These are phyloP conservation scores for Scedosporium minutisporum DNA, from an alignment of 2,329 filamentous ascomycete genomes.

Conservation along the genomic window DNA sequence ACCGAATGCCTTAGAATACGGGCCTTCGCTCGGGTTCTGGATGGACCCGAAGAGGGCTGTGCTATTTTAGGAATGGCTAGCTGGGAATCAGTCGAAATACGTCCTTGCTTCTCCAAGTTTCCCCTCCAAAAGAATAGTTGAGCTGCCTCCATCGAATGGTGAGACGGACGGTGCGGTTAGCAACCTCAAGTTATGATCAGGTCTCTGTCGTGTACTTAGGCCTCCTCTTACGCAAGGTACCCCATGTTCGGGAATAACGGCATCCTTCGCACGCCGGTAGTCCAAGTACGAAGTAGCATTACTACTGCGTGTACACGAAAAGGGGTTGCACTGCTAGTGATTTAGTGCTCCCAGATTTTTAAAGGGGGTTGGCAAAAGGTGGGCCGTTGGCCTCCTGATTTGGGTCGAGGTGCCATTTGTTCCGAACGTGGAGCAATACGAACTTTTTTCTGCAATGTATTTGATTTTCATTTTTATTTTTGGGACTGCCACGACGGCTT, in stretches of 20 bases:
- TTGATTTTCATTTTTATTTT: too few species aligned
- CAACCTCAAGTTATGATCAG: too few species aligned
- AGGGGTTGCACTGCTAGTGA: neutral
- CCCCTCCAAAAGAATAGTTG: neutral
- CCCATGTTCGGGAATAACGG: neutral
- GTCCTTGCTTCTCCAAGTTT: neutral
- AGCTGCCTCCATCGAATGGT: too few species aligned
- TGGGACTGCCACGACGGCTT: too few species aligned
- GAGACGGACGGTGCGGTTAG: too few species aligned
- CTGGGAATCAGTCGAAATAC: neutral
- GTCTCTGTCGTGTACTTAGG: too few species aligned
- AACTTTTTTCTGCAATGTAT: neutral
- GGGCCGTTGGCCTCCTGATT: neutral
- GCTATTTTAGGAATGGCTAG: neutral
- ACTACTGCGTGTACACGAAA: neutral
- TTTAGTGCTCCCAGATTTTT: neutral
- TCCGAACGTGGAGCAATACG: neutral
- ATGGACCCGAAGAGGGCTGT: neutral
- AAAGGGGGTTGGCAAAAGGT: neutral
- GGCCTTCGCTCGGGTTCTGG: too few species aligned
- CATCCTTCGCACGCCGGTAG: neutral
- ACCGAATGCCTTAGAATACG: too few species aligned
- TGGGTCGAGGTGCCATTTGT: neutral
- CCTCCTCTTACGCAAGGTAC: neutral
- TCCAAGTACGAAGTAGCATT: neutral